A percentile compares a stretch with the other conserved stretches of the same genome.
Evolutionary conservation across 768 basidiomycete genomes (phyloP).

Genomic region (Lentinula sp.): DNA sequence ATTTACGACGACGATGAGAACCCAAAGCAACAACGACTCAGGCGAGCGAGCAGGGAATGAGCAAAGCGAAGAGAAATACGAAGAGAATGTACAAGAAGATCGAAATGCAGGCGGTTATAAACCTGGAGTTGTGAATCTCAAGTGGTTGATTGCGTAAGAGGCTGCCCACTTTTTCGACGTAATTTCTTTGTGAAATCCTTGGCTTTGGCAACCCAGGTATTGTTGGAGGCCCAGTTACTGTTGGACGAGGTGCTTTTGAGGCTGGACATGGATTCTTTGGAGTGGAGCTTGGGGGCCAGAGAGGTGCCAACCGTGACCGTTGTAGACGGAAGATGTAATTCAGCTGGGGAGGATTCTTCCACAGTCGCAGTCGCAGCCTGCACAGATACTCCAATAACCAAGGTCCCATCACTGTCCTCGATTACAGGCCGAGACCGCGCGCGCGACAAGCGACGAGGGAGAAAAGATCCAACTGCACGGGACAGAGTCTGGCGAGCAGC

Average conservation of each 20-base stretch:
- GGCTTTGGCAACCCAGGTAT: slow-evolving; percentile 29
- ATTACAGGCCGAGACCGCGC: slow-evolving; percentile 33
- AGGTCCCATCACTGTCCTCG: slow-evolving; percentile 19
- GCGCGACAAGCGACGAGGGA: slow-evolving; percentile 42
- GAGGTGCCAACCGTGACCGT: slow-evolving; percentile 21
- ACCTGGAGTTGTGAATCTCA: neutral
- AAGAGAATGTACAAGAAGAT: slow-evolving; percentile 2
- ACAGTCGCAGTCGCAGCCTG: slow-evolving; percentile 33
- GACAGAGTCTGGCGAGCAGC: slow-evolving; percentile 36
- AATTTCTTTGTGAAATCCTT: slow-evolving; percentile 38
- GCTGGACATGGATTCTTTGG: slow-evolving; percentile 27
- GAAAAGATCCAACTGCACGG: slow-evolving; percentile 31
- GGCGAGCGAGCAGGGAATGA: neutral
- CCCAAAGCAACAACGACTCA: neutral
- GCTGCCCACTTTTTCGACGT: slow-evolving; percentile 28
- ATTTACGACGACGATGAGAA: neutral
- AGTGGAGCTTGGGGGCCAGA: slow-evolving; percentile 19
- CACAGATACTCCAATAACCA: slow-evolving; percentile 44
- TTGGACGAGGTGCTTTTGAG: slow-evolving; percentile 14
- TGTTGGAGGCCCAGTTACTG: slow-evolving; percentile 1
- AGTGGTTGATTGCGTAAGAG: slow-evolving; percentile 3
- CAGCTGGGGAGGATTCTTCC: slow-evolving; percentile 25
- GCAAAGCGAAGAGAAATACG: slow-evolving; percentile 1
- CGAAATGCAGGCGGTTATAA: neutral
- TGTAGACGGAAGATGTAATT: slow-evolving; percentile 25